Evolutionary conservation across 768 basidiomycete genomes (phyloP).

Genomic region (Leccinum imitatum): DNA sequence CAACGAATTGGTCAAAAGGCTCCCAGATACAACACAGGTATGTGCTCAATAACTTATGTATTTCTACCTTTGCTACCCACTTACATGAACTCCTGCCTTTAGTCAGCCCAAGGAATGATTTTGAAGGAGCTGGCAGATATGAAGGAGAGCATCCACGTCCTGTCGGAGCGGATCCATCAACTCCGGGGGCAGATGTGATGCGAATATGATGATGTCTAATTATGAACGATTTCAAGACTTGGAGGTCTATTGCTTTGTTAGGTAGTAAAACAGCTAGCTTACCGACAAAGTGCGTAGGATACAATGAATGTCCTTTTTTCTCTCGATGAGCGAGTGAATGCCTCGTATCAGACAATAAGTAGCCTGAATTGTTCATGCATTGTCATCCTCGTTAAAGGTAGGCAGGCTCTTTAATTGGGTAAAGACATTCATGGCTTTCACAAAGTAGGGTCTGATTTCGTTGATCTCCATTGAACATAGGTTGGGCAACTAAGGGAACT

Average conservation of each 20-base stretch:
- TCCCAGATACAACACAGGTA: constrained; percentile 74
- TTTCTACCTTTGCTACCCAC: constrained; percentile 5
- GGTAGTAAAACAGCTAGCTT: constrained; percentile 3
- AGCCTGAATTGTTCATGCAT: constrained; percentile 2
- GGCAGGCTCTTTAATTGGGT: constrained; percentile 48
- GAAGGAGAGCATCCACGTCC: constrained; percentile 40
- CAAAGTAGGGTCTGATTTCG: constrained; percentile 88
- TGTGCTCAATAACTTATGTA: constrained; percentile 23
- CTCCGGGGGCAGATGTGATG: constrained; percentile 18
- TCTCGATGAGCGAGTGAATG: not conserved
- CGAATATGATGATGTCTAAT: not conserved
- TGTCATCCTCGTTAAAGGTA: not conserved
- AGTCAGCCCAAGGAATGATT: constrained; percentile 74
- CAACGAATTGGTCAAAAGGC: constrained; percentile 56
- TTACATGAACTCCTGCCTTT: not conserved
- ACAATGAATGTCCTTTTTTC: not conserved
- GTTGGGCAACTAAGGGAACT: constrained; percentile 63
- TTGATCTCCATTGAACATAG: constrained; percentile 91
- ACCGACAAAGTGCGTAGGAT: not conserved
- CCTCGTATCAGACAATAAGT: not conserved
- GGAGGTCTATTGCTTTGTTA: not conserved
- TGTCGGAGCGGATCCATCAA: constrained; percentile 38
- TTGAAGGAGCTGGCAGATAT: constrained; percentile 61
- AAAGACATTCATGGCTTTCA: constrained; percentile 75
- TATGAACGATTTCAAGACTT: not conserved